Conservation (phyloP, 495 filamentous ascomycete species). For the Talaromyces ruber region DNA sequence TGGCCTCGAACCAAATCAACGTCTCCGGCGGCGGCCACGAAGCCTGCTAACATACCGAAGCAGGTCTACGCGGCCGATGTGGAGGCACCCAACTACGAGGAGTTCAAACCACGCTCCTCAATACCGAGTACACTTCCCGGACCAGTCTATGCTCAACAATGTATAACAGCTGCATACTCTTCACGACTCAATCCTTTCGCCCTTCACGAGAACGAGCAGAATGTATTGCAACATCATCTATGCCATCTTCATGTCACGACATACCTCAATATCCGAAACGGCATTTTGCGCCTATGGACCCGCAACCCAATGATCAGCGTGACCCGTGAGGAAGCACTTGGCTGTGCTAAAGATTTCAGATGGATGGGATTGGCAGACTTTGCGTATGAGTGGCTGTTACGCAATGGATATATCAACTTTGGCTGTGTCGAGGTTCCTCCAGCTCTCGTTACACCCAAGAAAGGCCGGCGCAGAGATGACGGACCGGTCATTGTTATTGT, state of each 20-base stretch:
- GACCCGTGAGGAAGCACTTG: conserved; percentile 78
- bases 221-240: conserved; percentile 68
- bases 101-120: conserved; percentile 59
- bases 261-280: conserved; percentile 96
- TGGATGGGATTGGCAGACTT: conserved; percentile 86
- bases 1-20: conserved; percentile 20
- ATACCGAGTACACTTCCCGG: conserved; percentile 68
- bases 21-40: conserved; percentile 16
- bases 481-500: conserved; percentile 69
- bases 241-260: conserved; percentile 84
- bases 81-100: conserved; percentile 14
- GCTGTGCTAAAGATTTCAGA: conserved; percentile 83
- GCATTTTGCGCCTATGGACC: conserved; percentile 85
- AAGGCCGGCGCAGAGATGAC: conserved; percentile 39
- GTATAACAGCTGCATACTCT: conserved; percentile 77
- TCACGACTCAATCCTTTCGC: conserved; percentile 86
- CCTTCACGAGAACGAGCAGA: conserved; percentile 78
- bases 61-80: background rate
- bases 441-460: conserved; percentile 26
- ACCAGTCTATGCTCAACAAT: conserved; percentile 76
- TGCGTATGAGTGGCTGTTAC: conserved; percentile 85
- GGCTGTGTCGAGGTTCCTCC: conserved; percentile 69
- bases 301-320: conserved; percentile 84
- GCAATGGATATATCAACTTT: conserved; percentile 94
- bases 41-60: conserved; percentile 10